Evolutionary conservation across 2,329 filamentous ascomycete genomes (phyloP), one percentile per base, ranked within the genome.

Genomic region (Pseudocercospora eumusae): DNA sequence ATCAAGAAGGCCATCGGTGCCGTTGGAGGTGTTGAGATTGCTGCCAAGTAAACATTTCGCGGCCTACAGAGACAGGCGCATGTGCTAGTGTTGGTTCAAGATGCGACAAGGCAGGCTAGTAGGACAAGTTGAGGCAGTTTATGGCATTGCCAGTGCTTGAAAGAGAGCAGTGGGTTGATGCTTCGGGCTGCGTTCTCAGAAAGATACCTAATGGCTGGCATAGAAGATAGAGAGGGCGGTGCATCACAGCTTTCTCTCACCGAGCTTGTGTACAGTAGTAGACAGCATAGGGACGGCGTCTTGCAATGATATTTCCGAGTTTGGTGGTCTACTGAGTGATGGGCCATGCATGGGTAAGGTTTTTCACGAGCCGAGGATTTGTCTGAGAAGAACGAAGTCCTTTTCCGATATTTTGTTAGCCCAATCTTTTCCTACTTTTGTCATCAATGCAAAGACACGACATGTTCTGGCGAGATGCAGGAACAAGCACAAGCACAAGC

Each of bases 11-110:
- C 71, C 0, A 78, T 92, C 4, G 88, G 88, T 60, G 91, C 90
- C 56, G 85, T 83, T 13, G 88, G 88, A n/a, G 90, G 89, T 79
- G 87, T 92, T 33, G 89, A 92, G 78, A 89, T 92, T 68, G 77
- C 61, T 28, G 45, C 76, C 15, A 68, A 68, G 50, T 68, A 68
- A 59, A 54, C 56, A 54, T 20, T 47, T 33, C 9, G 23, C 28
- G 18, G 23, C 27, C 20, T 27, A 20, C 18, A 36, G 15, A 36
- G 52, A 40, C 15, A 54, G 52, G 28, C 52, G 52, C 21, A 18
- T 18, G 28, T 54, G 52, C 27, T 40, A 58, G 20, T 27, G 47
- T 27, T 58, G 55, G 55, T 52, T 40, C 45, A 49, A 54, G 56
- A 50, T 62, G 44, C 44, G 55, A 58, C 25, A 25, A 52, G 44